Percentiles rank a stretch among this genome's conserved stretches.
phyloP scores from a whole-genome alignment of 768 basidiomycete species.

The Crucibulum laeve region DNA sequence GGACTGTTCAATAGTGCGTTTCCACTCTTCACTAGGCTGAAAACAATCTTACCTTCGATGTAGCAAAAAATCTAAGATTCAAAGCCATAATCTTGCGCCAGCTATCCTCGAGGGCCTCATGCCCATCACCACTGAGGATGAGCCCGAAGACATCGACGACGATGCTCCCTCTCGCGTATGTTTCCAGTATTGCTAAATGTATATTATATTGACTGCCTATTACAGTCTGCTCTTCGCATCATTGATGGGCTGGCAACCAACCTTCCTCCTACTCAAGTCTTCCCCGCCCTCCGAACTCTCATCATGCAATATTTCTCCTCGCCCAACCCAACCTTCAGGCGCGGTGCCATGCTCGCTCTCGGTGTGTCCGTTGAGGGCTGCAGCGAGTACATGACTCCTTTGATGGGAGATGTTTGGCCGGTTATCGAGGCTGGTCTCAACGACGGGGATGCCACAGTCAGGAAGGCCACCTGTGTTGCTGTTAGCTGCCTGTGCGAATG shows the following conservation, averaged over 20 bases:
- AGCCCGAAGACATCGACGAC: constrained; percentile 91
- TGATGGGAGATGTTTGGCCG: constrained; percentile 91
- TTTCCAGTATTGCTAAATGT: constrained; percentile 1
- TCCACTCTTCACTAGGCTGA: background rate
- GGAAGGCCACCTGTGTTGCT: constrained; percentile 94
- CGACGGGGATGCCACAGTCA: constrained; percentile 79
- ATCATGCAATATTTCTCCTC: constrained; percentile 86
- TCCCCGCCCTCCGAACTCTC: constrained; percentile 82
- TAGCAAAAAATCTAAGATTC: constrained; percentile 96
- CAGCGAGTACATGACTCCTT: constrained; percentile 94
- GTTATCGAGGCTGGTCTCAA: constrained; percentile 84
- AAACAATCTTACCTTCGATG: constrained; percentile 8
- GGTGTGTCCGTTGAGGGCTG: constrained; percentile 97
- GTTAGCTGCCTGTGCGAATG: constrained; percentile 97
- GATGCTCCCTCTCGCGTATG: constrained; percentile 88
- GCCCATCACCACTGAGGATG: constrained; percentile 90
- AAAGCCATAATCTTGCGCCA: constrained; percentile 77
- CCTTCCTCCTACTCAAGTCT: constrained; percentile 92
- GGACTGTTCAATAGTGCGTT: constrained; percentile 93
- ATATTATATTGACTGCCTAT: constrained; percentile 1
- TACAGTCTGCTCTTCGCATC: constrained; percentile 82
- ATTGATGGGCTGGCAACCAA: constrained; percentile 90
- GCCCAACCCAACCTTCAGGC: constrained; percentile 71
- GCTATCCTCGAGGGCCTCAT: constrained; percentile 88
- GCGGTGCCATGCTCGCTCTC: constrained; percentile 91